Conservation (phyloP, 148 eudicot genomes). For the Camellia lanceoleosa region DNA sequence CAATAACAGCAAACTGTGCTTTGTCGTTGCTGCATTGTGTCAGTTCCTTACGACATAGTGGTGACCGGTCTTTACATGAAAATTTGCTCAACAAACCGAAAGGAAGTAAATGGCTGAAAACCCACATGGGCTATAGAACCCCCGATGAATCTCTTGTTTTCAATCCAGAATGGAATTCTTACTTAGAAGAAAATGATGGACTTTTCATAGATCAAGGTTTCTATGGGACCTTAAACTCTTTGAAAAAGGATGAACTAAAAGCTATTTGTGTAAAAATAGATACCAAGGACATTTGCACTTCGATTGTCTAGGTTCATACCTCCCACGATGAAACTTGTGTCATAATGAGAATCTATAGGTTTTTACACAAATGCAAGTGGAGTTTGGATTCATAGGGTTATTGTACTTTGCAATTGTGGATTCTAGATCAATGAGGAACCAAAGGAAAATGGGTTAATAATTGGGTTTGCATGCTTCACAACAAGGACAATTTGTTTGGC, state of each 20-base stretch:
- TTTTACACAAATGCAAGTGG: constrained; percentile 4
- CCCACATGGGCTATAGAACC: constrained; percentile 20
- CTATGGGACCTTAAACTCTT: constrained; percentile 12
- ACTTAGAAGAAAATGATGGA: constrained; percentile 16
- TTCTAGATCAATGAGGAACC: constrained; percentile 4
- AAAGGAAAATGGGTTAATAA: constrained; percentile 15
- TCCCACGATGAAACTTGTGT: constrained; percentile 5
- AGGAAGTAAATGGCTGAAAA: constrained; percentile 23
- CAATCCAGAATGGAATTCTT: constrained; percentile 12
- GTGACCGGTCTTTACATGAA: constrained; percentile 6
- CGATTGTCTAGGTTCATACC: constrained; percentile 7
- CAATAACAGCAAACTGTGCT: constrained; percentile 1
- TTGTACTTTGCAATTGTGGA: constrained; percentile 14
- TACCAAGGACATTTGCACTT: constrained; percentile 4
- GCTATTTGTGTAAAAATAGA: constrained; percentile 13
- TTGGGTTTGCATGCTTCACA: constrained; percentile 7
- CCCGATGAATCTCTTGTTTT: constrained; percentile 17
- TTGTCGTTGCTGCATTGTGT: background rate
- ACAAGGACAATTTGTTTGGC: constrained; percentile 11
- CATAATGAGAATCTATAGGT: constrained; percentile 4
- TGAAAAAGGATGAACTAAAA: constrained; percentile 15
- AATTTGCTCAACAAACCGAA: background rate
- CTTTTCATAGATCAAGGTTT: constrained; percentile 19
- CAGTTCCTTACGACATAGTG: background rate
- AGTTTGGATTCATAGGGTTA: constrained; percentile 6